Base-by-base conservation (phyloP, 371 early-diverging fungal species). In the Rhizomucor pusillus region DNA sequence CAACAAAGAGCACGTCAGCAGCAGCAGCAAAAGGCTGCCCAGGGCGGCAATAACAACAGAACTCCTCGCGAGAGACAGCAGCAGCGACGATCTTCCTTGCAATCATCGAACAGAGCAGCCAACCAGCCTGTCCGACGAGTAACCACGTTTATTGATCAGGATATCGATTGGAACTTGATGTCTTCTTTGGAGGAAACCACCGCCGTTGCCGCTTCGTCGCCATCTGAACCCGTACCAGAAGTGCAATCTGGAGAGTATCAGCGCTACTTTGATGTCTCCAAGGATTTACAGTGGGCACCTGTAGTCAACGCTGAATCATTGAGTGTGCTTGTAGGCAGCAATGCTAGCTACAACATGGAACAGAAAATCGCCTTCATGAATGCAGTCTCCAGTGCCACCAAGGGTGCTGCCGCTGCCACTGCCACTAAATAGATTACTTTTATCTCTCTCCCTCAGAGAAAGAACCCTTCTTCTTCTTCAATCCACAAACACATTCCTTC, bases 71-170 rank as follows among this genome's bases (percentile, higher is more conserved):
- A 50, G 36, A 14, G 50, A 52, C 47, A 62, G 35, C 53, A 48
- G 49, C 47, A 62, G 35, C 53, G 58, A 41, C 36, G 55, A 54
- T 47, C 47, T 19, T 35, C 33, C 19, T 37, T 24, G 5, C 19
- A 20, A 12, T 43, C 43, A 37, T 48, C 49, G 18, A 19, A 19
- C 40, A 39, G 16, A 24, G 34, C 52, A 36, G 36, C 24, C 18
- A 56, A 56, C 18, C 56, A 56, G 29, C 48, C 47, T 18, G 29
- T 57, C 35, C 65, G 67, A 29, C 63, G 72, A 52, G 72, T 69
- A 24, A 63, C 65, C 20, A 65, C 70, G 9, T 75, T 75, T 34
- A 71, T 75, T 41, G 69, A 71, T 47, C 69, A 69, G 52, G 75
- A 75, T 25, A 67, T 75, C 41, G 75, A 75, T 43, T 75, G 75